Evolutionary conservation across 306 rosid species (phyloP).

Genomic region (Parietaria judaica): DNA sequence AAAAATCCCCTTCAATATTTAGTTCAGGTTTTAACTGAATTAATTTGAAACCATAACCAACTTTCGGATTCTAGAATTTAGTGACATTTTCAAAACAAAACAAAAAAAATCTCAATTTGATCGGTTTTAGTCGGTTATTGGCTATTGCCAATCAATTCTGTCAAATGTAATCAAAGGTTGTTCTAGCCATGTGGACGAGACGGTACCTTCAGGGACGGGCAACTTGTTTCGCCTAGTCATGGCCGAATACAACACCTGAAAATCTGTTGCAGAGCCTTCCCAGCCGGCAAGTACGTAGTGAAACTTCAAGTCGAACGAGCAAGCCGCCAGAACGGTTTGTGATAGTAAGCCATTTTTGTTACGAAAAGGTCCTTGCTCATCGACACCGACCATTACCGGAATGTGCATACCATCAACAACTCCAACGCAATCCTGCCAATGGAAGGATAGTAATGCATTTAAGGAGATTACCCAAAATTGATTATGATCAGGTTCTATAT

Average conservation of each 20-base stretch:
- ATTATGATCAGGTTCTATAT: slow-evolving; percentile 15
- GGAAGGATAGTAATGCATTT: slow-evolving; percentile 12
- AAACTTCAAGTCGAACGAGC: slow-evolving; percentile 85
- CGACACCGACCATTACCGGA: slow-evolving; percentile 86
- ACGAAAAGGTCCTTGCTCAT: slow-evolving; percentile 96
- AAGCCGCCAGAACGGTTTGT: slow-evolving; percentile 73
- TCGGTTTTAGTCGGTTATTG: too few relatives aligned
- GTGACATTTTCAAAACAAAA: too few relatives aligned
- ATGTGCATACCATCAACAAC: slow-evolving; percentile 70
- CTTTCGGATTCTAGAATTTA: too few relatives aligned
- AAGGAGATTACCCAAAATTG: slow-evolving; percentile 11
- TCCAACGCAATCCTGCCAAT: slow-evolving; percentile 72
- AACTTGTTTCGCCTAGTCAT: slow-evolving; percentile 58
- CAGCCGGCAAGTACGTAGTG: slow-evolving; percentile 91
- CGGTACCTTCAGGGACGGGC: slow-evolving; percentile 71
- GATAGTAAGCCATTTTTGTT: slow-evolving; percentile 76
- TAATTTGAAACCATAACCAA: too few relatives aligned
- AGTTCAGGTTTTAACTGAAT: too few relatives aligned
- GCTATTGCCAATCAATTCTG: too few relatives aligned
- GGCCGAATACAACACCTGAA: slow-evolving; percentile 81
- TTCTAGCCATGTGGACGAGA: not conserved
- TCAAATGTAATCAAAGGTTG: not conserved
- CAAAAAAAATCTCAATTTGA: too few relatives aligned
- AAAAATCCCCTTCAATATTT: too few relatives aligned
- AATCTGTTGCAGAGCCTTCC: slow-evolving; percentile 90